Evolutionary conservation across 192 early-diverging fungal species (phyloP).

Genomic region (Pecoramyces ruminantium): DNA sequence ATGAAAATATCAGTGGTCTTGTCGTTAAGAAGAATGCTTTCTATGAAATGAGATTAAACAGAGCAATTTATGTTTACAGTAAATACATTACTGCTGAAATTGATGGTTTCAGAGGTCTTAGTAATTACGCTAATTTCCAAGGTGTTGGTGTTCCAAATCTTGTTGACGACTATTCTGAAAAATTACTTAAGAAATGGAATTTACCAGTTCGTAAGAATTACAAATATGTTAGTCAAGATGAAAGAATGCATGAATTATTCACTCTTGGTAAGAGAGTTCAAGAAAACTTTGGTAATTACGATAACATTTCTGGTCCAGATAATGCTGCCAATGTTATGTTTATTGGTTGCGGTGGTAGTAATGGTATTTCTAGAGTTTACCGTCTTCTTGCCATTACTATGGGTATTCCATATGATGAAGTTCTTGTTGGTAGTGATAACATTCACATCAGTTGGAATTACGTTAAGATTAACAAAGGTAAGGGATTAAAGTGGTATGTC

Average conservation of each 20-base stretch:
- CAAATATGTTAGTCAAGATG: not conserved
- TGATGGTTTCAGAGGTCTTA: not conserved
- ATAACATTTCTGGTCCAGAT: not conserved
- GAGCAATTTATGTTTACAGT: not conserved
- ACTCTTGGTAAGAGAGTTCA: not conserved
- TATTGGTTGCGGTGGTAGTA: not conserved
- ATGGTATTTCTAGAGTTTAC: not conserved
- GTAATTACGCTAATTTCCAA: not conserved
- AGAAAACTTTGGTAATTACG: not conserved
- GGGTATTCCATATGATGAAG: not conserved
- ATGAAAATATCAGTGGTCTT: not conserved
- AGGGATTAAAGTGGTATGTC: no score
- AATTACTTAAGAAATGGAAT: not conserved
- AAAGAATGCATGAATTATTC: not conserved
- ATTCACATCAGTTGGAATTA: not conserved
- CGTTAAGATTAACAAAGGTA: not conserved
- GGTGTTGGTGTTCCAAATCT: not conserved
- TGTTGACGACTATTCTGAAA: not conserved
- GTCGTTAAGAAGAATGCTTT: not conserved
- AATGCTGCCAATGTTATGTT: not conserved
- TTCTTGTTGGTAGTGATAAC: not conserved
- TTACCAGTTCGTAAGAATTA: not conserved
- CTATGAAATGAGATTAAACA: not conserved
- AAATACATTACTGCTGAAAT: not conserved
- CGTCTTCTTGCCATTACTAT: not conserved